Base-by-base conservation (phyloP, 805 yeast species). In the Wickerhamiella vanderwaltii region DNA sequence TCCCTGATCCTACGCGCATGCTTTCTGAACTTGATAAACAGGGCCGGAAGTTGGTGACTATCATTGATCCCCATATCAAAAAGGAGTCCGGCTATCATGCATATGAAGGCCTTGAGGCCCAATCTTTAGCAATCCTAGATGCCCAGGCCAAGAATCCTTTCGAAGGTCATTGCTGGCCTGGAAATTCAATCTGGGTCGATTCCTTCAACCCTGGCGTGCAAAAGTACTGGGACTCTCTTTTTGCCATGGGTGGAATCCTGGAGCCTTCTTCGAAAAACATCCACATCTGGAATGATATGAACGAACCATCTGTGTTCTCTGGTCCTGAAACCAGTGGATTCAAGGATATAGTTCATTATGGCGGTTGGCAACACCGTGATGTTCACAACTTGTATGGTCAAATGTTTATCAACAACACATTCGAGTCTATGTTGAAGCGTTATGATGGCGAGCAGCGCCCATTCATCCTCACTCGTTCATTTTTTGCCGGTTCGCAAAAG, bases 101-200 rank as follows among this genome's bases (percentile, higher is more conserved):
- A 1, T 79, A 85, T 53, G 69, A 79, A 1, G 57, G 49, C 1
- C 57, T 84, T 18, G 60, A 57, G 5, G 50, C 64, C 11, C 53
- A 67, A 6, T 54, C 61, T 4, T 54, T 73, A 6, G 74, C 72
- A 0, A 66, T 85, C 16, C 58, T 64, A 46, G 63, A 72, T 37
- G 58, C 60, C 16, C 49, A 58, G 1, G 77, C 75, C 19, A 56
- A 66, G 1, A 29, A 20, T 13, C 61, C 73, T 2, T 87, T 67
- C 57, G 67, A 73, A 38, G 97, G 95, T 3, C 93, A 85, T 58
- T 91, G 97, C 60, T 91, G 98, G 98, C 96, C 98, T 1, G 98
- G 97, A 1, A 85, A 83, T 50, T 81, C 95, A 0, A 67, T 85
- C 6, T 91, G 97, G 97, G 74, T 91, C 43, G 98, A 91, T 52